Conservation (phyloP, 306 rosid genomes). For the Psophocarpus tetragonolobus region DNA sequence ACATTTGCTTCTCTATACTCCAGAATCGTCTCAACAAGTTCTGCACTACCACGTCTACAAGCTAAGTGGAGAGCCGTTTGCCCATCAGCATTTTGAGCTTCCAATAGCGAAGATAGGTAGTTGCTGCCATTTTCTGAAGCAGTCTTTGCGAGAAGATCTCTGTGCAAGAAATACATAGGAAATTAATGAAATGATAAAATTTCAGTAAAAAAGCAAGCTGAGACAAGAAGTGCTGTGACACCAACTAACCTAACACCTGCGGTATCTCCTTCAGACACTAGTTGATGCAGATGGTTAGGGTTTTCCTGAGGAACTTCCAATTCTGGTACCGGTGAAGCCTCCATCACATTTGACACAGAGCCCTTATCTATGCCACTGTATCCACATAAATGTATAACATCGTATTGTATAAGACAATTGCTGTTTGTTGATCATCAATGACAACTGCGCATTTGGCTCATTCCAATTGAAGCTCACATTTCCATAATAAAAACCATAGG, state of each 20-base stretch:
- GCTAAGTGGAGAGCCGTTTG: slow-evolving; percentile 99
- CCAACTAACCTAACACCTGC: slow-evolving; percentile 81
- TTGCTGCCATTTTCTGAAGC: slow-evolving; percentile 59
- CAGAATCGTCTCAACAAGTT: slow-evolving; percentile 87
- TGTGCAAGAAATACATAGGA: slow-evolving; percentile 45
- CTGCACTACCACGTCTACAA: slow-evolving; percentile 90
- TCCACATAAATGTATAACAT: slow-evolving; percentile 36
- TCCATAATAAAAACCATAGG: slow-evolving; percentile 19
- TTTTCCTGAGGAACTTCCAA: slow-evolving; percentile 59
- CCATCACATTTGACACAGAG: slow-evolving; percentile 63
- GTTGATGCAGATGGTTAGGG: slow-evolving; percentile 69
- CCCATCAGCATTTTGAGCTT: slow-evolving; percentile 87
- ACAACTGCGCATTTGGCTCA: slow-evolving; percentile 20
- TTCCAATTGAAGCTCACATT: slow-evolving; percentile 31
- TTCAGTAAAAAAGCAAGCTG: slow-evolving; percentile 27
- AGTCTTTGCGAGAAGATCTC: slow-evolving; percentile 79
- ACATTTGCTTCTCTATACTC: slow-evolving; percentile 78
- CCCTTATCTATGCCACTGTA: slow-evolving; percentile 67
- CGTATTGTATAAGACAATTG: slow-evolving; percentile 2
- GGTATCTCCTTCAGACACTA: slow-evolving; percentile 86
- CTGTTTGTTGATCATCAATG: slow-evolving; percentile 13
- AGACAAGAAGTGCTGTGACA: slow-evolving; percentile 20
- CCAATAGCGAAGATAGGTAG: slow-evolving; percentile 67
- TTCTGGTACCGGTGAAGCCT: slow-evolving; percentile 60
- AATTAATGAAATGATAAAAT: slow-evolving; percentile 23